These are phyloP conservation scores for Astragalus membranaceus DNA, from an alignment of 306 rosid species.

Conservation along the genomic window DNA sequence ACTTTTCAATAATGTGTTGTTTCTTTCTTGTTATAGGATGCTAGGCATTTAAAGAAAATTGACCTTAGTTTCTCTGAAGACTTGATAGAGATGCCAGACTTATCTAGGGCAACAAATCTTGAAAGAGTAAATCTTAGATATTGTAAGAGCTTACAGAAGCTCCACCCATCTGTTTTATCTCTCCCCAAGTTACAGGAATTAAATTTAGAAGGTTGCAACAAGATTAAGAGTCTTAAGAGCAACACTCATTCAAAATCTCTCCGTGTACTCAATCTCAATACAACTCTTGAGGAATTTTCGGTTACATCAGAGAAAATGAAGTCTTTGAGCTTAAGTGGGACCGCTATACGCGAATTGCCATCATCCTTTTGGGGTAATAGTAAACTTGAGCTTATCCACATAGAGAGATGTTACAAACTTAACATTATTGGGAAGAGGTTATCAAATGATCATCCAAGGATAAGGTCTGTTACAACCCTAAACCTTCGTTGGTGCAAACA, in stretches of 20 bases:
- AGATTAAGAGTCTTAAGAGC: neutral
- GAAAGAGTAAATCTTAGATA: neutral
- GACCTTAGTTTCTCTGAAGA: neutral
- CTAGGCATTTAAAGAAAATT: neutral
- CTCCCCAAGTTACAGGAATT: neutral
- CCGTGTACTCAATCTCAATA: neutral
- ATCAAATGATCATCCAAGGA: neutral
- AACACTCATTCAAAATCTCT: conserved; percentile 6
- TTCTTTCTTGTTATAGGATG: neutral
- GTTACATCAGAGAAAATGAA: neutral
- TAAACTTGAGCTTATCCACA: too few relatives aligned
- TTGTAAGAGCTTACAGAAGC: neutral
- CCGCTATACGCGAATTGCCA: neutral
- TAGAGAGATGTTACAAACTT: neutral
- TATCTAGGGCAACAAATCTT: conserved; percentile 5
- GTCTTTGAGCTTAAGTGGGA: neutral
- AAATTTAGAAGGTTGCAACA: neutral
- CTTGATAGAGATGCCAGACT: conserved; percentile 12
- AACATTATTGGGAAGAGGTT: neutral
- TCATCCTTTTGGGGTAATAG: neutral
- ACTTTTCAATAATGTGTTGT: too few relatives aligned
- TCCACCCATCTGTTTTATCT: neutral
- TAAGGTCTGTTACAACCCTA: neutral
- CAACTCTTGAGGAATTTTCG: neutral
- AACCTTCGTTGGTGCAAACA: neutral